Evolutionary conservation across 768 basidiomycete genomes (phyloP).

Genomic region (Suillus ampliporus): DNA sequence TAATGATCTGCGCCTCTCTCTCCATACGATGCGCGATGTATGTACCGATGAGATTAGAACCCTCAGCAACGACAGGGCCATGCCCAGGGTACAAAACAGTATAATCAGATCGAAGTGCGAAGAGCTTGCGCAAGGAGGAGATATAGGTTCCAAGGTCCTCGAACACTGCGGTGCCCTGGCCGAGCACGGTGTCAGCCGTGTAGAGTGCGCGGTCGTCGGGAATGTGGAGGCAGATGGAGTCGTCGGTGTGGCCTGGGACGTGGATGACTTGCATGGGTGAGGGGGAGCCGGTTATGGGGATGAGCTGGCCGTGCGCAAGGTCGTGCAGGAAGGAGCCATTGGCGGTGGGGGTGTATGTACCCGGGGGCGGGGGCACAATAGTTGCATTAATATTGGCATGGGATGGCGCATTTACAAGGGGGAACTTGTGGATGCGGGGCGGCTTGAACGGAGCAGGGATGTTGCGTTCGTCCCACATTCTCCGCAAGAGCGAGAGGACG

Average conservation of each 20-base stretch:
- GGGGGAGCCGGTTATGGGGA: slow-evolving; percentile 42
- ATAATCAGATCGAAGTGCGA: slow-evolving; percentile 48
- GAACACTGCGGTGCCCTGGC: slow-evolving; percentile 89
- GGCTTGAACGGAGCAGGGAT: slow-evolving; percentile 55
- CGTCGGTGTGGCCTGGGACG: slow-evolving; percentile 90
- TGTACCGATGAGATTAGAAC: slow-evolving; percentile 59
- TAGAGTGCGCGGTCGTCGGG: slow-evolving; percentile 77
- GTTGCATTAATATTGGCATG: slow-evolving; percentile 48
- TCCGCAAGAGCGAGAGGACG: slow-evolving; percentile 68
- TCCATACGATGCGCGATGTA: slow-evolving; percentile 86
- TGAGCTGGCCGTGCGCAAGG: slow-evolving; percentile 57
- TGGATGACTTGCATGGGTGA: slow-evolving; percentile 68
- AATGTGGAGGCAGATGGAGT: slow-evolving; percentile 80
- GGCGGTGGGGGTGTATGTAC: slow-evolving; percentile 51
- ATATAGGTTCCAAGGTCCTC: slow-evolving; percentile 81
- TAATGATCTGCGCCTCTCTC: slow-evolving; percentile 80
- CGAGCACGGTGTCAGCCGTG: slow-evolving; percentile 91
- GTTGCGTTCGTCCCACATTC: slow-evolving; percentile 63
- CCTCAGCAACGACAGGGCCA: slow-evolving; percentile 76
- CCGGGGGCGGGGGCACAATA: slow-evolving; percentile 43
- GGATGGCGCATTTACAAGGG: slow-evolving; percentile 39
- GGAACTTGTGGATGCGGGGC: slow-evolving; percentile 80
- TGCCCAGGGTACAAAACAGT: slow-evolving; percentile 85
- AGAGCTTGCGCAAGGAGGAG: slow-evolving; percentile 62
- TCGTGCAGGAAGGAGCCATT: slow-evolving; percentile 59